Percentiles rank a stretch among this genome's conserved stretches.
Conservation (phyloP, 371 early-diverging fungal species). For the Mucor plumbeus region DNA sequence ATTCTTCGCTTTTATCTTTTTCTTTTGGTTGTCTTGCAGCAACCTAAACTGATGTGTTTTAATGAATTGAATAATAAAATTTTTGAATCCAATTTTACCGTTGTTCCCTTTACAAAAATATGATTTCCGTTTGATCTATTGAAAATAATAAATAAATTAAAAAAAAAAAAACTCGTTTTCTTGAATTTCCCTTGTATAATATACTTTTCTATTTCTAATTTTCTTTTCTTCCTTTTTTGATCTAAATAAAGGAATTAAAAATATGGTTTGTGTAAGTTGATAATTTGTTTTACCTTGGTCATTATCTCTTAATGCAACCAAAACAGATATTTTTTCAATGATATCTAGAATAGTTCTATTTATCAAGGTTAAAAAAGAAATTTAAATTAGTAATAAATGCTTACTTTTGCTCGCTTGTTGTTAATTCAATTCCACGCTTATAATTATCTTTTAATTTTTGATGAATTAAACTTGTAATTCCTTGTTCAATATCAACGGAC, state of each 20-base stretch:
- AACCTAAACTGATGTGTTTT: slow-evolving; percentile 36
- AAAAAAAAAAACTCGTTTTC: slow-evolving; percentile 22
- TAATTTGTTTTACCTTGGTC: slow-evolving; percentile 33
- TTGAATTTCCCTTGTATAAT: slow-evolving; percentile 36
- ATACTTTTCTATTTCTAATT: slow-evolving; percentile 54
- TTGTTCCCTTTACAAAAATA: slow-evolving; percentile 45
- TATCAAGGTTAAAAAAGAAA: slow-evolving; percentile 40
- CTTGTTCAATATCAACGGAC: slow-evolving; percentile 45
- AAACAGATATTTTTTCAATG: slow-evolving; percentile 57
- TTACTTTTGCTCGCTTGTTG: slow-evolving; percentile 46
- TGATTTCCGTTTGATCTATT: slow-evolving; percentile 22
- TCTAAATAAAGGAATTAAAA: slow-evolving; percentile 34
- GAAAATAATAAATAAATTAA: not conserved
- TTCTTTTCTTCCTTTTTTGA: slow-evolving; percentile 66
- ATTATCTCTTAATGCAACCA: slow-evolving; percentile 58
- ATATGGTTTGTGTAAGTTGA: slow-evolving; percentile 17
- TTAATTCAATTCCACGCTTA: slow-evolving; percentile 42
- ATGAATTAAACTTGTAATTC: slow-evolving; percentile 39
- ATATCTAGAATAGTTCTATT: slow-evolving; percentile 57
- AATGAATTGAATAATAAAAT: slow-evolving; percentile 1
- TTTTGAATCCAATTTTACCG: slow-evolving; percentile 27
- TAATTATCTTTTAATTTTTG: slow-evolving; percentile 48
- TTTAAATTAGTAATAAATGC: not conserved
- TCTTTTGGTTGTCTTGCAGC: slow-evolving; percentile 66
- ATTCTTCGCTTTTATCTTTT: slow-evolving; percentile 70